phyloP scores from a whole-genome alignment of 176 grass and related monocot genomes.

The Alloteropsis semialata region DNA sequence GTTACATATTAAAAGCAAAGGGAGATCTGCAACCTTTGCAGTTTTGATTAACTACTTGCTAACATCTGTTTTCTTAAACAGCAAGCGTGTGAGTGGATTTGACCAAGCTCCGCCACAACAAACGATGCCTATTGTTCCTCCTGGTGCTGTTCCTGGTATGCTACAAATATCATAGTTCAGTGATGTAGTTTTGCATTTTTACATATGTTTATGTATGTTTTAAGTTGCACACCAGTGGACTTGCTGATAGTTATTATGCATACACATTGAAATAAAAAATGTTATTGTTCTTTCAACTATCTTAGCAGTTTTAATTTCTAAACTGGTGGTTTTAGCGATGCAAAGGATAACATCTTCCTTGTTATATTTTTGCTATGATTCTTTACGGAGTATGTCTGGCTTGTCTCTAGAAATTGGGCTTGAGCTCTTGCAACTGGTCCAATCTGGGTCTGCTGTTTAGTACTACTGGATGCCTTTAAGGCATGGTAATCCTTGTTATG shows the following conservation, averaged over 20 bases:
- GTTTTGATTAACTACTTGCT: conserved; percentile 28
- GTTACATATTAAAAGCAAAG: background rate
- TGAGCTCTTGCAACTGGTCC: background rate
- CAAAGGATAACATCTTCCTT: background rate
- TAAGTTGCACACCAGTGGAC: background rate
- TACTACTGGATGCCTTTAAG: background rate
- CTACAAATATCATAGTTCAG: background rate
- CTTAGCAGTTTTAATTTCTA: background rate
- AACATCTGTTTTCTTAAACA: conserved; percentile 34
- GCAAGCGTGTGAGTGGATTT: conserved; percentile 93
- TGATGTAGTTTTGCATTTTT: conserved; percentile 28
- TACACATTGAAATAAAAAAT: background rate
- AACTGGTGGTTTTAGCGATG: background rate
- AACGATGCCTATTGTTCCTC: conserved; percentile 43
- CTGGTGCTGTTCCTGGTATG: conserved; percentile 52
- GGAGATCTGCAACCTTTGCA: background rate
- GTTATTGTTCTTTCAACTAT: background rate
- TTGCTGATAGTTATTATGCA: conserved; percentile 11
- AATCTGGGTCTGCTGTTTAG: background rate
- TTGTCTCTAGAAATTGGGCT: background rate
- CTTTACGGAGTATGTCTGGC: background rate
- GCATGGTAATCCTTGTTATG: conserved; percentile 11
- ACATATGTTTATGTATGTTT: conserved; percentile 20
- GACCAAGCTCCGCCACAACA: conserved; percentile 68
- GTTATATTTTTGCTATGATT: background rate